A percentile compares a stretch with the other conserved stretches of the same genome.
These are phyloP conservation scores for Fusarium metavorans DNA, from an alignment of 2,329 filamentous ascomycete genomes.

Conservation along the genomic window DNA sequence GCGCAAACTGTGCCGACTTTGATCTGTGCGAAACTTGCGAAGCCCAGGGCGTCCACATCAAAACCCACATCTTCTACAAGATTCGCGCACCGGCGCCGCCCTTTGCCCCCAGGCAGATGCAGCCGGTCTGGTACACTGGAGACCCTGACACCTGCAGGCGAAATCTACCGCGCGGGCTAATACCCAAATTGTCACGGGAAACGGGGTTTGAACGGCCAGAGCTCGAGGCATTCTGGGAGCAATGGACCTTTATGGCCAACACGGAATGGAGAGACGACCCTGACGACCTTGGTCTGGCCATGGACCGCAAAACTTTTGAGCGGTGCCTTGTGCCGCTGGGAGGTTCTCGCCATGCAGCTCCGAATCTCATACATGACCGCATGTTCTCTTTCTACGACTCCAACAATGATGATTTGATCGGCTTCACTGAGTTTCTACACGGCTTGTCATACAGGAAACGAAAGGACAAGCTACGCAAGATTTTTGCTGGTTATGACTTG, in stretches of 20 bases:
- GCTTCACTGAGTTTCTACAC: slow-evolving; percentile 90
- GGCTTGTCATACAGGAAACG: slow-evolving; percentile 79
- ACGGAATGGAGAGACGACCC: slow-evolving; percentile 87
- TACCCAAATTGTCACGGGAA: slow-evolving; percentile 75
- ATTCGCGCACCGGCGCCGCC: slow-evolving; percentile 90
- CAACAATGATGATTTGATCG: slow-evolving; percentile 88
- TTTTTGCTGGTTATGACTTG: slow-evolving; percentile 92
- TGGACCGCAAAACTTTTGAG: slow-evolving; percentile 94
- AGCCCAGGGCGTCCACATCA: slow-evolving; percentile 79
- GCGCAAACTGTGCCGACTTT: slow-evolving; percentile 95
- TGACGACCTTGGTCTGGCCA: slow-evolving; percentile 80
- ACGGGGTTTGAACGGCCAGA: slow-evolving; percentile 87
- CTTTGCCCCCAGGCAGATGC: slow-evolving; percentile 82
- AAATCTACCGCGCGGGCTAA: slow-evolving; percentile 74
- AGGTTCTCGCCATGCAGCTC: slow-evolving; percentile 79
- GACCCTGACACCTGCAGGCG: slow-evolving; percentile 79
- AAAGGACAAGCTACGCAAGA: slow-evolving; percentile 76
- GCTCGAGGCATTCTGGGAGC: slow-evolving; percentile 94
- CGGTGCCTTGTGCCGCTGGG: slow-evolving; percentile 89
- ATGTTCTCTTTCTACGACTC: slow-evolving; percentile 98
- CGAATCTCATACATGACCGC: slow-evolving; percentile 93
- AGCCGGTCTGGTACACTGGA: slow-evolving; percentile 89
- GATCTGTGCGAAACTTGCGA: slow-evolving; percentile 97
- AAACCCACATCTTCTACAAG: slow-evolving; percentile 97
- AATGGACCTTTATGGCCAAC: slow-evolving; percentile 94